Percentiles rank a stretch among this genome's conserved stretches.
phyloP scores from a whole-genome alignment of 345 rosid species.

The Populus nigra region DNA sequence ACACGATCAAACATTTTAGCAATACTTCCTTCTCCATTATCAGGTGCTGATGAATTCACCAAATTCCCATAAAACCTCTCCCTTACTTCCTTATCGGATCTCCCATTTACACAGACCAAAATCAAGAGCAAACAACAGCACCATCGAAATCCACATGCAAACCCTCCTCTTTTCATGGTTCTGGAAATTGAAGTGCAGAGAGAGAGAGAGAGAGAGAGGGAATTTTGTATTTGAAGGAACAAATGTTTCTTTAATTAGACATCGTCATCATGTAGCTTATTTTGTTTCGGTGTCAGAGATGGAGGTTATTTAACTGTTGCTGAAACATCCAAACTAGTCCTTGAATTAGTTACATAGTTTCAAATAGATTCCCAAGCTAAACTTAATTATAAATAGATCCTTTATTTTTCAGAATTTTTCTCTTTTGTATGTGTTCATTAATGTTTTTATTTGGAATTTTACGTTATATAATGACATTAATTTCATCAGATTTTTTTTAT shows the following conservation, averaged over 20 bases:
- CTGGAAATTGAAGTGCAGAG: background rate
- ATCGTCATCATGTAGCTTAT: background rate
- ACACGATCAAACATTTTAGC: constrained; percentile 94
- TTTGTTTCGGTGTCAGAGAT: background rate
- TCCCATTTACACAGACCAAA: constrained; percentile 33
- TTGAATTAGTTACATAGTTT: background rate
- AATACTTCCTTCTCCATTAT: constrained; percentile 65
- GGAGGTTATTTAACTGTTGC: background rate
- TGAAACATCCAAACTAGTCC: background rate
- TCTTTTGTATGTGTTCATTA: background rate
- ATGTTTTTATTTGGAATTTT: background rate
- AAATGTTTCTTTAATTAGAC: background rate
- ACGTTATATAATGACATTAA: background rate
- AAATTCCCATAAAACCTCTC: constrained; percentile 88
- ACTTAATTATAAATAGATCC: background rate
- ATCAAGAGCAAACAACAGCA: constrained; percentile 34
- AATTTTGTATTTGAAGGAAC: background rate
- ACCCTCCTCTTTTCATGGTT: background rate
- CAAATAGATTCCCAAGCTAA: background rate
- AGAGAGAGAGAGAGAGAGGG: background rate
- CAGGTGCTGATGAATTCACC: constrained; percentile 65
- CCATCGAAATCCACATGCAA: background rate
- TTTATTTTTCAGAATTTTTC: background rate
- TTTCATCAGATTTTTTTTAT: background rate
- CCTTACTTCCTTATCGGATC: constrained; percentile 88